These are phyloP conservation scores for Echites panduratus DNA, from an alignment of 257 asterid species.

Conservation along the genomic window DNA sequence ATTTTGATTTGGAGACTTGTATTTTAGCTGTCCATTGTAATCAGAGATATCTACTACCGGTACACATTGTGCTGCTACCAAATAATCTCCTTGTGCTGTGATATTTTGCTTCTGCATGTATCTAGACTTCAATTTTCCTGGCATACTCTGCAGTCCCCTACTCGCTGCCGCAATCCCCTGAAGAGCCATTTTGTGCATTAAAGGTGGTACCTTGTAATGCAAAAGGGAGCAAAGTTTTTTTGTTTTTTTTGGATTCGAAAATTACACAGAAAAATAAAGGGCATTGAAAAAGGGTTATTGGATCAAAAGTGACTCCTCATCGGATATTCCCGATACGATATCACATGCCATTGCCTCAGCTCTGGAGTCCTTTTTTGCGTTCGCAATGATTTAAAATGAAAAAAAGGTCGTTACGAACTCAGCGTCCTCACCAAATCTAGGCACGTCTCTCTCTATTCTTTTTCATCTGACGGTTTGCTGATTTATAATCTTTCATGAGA, in stretches of 20 bases:
- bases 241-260: no score
- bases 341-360: slow-evolving; percentile 10
- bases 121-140: not conserved
- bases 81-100: not conserved
- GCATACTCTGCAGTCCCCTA: not conserved
- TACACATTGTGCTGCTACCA: not conserved
- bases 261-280: no score
- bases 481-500: not conserved
- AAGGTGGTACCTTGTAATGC: no score
- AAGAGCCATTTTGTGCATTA: not conserved
- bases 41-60: not conserved
- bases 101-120: not conserved
- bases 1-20: not conserved
- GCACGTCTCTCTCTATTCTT: not conserved
- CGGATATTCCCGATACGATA: slow-evolving; percentile 1
- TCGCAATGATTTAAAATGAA: not conserved
- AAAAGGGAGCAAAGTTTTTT: no score
- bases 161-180: not conserved
- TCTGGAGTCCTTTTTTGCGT: not conserved
- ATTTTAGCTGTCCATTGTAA: not conserved
- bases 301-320: slow-evolving; percentile 2
- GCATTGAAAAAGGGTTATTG: no score
- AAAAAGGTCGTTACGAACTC: no score
- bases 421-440: not conserved
- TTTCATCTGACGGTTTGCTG: not conserved